Evolutionary conservation across 768 basidiomycete genomes (phyloP), one percentile per base, ranked within the genome.

Genomic region (Dendrothele bispora): DNA sequence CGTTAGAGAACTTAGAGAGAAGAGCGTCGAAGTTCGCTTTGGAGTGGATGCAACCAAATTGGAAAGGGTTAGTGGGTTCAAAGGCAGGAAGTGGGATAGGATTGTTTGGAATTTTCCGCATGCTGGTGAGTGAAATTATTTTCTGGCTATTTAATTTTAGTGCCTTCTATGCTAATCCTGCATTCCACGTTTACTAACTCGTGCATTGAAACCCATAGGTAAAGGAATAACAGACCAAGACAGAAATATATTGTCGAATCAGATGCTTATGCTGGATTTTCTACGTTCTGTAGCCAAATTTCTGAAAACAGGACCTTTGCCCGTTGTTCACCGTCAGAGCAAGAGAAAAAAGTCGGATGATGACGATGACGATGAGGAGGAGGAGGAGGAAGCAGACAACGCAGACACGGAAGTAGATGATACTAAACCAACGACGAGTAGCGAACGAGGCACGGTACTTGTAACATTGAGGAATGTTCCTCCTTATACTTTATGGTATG

Each of bases 21-120:
- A 72, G 21, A 92, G 92, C 0, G 86, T 78, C 2, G 68, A 78
- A 39, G 81, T 97, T 7, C 60, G 90, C 11, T 98, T 97, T 62
- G 77, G 75, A 6, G 77, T 97, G 17, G 95, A 98, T 61, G 95
- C 86, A n/a, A 87, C 85, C 6, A 77, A 71, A 47, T 66, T 98
- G 27, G 85, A 85, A 45, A 86, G 76, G 51, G 65, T 71, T 30
- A 49, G 75, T 5, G n/a, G n/a, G 5, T 64, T 95, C 38, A 88
- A 82, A 52, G 80, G 79, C 32, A 69, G 72, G 52, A 77, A 68
- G 46, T 88, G 87, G 79, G 86, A 92, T 65, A 80, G 79, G 51
- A 78, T 98, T 48, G 82, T 91, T 6, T 98, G 92, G 86, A 97
- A 98, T 63, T 98, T 98, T 62, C 95, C 95, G 49, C 95, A 98